Percentiles rank a stretch among this genome's conserved stretches.
Conservation (phyloP, 1,139 yeast species). For the Geotrichum cucujoidarum region DNA sequence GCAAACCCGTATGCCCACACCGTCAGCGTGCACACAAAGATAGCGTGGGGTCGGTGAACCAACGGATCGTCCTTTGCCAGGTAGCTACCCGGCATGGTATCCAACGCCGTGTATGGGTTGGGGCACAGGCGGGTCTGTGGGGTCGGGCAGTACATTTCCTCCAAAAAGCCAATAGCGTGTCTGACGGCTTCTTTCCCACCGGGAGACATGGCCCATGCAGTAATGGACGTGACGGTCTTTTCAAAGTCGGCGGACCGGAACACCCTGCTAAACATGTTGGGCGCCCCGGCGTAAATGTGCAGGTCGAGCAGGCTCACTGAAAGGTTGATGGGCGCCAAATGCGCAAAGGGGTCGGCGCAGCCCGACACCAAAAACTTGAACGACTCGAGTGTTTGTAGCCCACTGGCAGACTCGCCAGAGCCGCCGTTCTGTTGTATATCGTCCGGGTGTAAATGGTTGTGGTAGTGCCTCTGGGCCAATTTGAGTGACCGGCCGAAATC, state of each 20-base stretch:
- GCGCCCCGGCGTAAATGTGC: constrained; percentile 6
- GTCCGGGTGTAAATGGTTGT: constrained; percentile 11
- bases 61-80: constrained; percentile 50
- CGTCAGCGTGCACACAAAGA: constrained; percentile 50
- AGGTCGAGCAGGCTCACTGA: constrained; percentile 2
- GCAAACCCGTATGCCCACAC: constrained; percentile 56
- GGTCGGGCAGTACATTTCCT: constrained; percentile 26
- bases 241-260: constrained; percentile 4
- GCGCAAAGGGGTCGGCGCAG: constrained; percentile 40
- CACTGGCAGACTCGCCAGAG: background rate
- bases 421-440: too few species aligned
- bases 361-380: constrained; percentile 19
- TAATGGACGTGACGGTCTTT: background rate
- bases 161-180: constrained; percentile 28
- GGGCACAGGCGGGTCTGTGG: constrained; percentile 11
- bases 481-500: constrained; percentile 10
- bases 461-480: constrained; percentile 23
- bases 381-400: background rate
- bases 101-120: constrained; percentile 1
- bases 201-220: constrained; percentile 2
- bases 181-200: constrained; percentile 1
- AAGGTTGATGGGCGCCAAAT: constrained; percentile 43
- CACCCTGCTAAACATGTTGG: background rate
- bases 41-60: constrained; percentile 51
- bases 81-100: constrained; percentile 22